phyloP scores from a whole-genome alignment of 495 filamentous ascomycete genomes.

The Oidiodendron maius region DNA sequence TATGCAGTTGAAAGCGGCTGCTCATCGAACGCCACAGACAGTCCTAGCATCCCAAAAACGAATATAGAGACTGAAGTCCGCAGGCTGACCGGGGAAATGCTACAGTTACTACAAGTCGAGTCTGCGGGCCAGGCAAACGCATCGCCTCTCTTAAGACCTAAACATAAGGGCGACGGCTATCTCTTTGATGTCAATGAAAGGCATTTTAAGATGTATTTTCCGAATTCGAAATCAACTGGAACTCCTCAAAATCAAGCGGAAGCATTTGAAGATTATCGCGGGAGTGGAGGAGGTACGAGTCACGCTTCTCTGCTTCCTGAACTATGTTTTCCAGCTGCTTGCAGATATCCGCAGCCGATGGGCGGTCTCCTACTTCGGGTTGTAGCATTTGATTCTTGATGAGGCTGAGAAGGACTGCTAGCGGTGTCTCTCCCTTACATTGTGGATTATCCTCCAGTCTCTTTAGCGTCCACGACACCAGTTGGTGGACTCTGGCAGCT shows the following conservation, averaged over 20 bases:
- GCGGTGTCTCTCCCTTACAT: background rate
- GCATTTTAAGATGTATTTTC: background rate
- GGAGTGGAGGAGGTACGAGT: slow-evolving; percentile 2
- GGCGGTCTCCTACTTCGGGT: background rate
- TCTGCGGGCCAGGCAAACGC: too few species aligned
- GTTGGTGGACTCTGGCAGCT: background rate
- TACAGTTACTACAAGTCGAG: too few species aligned
- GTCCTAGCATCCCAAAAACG: too few species aligned
- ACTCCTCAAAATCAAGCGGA: background rate
- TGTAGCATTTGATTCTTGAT: slow-evolving; percentile 4
- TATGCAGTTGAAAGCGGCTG: too few species aligned
- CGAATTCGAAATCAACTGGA: background rate
- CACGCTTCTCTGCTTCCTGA: background rate
- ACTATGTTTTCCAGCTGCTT: background rate
- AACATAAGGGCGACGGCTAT: too few species aligned
- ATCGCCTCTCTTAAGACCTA: too few species aligned
- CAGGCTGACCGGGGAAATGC: too few species aligned
- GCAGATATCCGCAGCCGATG: background rate
- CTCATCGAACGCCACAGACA: too few species aligned
- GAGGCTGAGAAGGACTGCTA: slow-evolving; percentile 2
- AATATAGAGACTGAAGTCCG: too few species aligned
- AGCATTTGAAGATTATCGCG: background rate
- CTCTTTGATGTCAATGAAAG: too few species aligned
- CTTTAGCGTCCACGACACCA: slow-evolving; percentile 1
- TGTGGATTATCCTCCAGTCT: background rate